These are phyloP conservation scores for Epichloe sp. DNA, from an alignment of 2,329 filamentous ascomycete species.

Conservation along the genomic window DNA sequence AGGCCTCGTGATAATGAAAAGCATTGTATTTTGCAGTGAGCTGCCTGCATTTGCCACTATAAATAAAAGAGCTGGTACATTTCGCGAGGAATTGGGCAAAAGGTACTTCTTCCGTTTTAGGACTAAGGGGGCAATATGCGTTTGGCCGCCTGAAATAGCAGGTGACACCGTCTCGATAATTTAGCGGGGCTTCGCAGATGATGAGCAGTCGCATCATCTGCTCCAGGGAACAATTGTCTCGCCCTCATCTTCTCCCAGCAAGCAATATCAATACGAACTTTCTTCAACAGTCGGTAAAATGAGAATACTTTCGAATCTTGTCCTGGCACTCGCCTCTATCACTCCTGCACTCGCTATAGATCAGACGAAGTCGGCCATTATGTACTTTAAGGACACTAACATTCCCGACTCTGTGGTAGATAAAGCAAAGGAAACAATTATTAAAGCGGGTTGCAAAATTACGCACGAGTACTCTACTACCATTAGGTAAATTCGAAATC, in stretches of 20 bases:
- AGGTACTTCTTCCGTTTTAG: too few species aligned
- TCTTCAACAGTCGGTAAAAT: slow-evolving; percentile 30
- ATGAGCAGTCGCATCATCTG: not conserved
- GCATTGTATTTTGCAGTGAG: too few species aligned
- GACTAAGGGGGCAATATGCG: too few species aligned
- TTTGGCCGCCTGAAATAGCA: not conserved
- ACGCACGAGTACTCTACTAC: slow-evolving; percentile 59
- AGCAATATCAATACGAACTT: not conserved
- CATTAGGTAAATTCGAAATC: slow-evolving; percentile 43
- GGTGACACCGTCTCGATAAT: not conserved
- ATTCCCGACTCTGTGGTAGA: slow-evolving; percentile 51
- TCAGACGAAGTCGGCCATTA: slow-evolving; percentile 58
- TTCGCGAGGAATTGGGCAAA: too few species aligned
- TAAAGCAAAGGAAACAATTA: slow-evolving; percentile 58
- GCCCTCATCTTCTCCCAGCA: not conserved
- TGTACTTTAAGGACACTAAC: slow-evolving; percentile 61
- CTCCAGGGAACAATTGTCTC: not conserved
- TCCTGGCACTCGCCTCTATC: slow-evolving; percentile 43
- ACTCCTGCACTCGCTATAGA: slow-evolving; percentile 50
- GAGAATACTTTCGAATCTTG: slow-evolving; percentile 44
- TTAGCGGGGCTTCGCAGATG: not conserved
- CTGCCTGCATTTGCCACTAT: too few species aligned
- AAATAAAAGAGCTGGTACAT: too few species aligned
- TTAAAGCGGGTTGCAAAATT: slow-evolving; percentile 58
- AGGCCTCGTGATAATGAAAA: too few species aligned